These are phyloP conservation scores for Erysiphe pulchra DNA, from an alignment of 2,329 filamentous ascomycete genomes.

Conservation along the genomic window DNA sequence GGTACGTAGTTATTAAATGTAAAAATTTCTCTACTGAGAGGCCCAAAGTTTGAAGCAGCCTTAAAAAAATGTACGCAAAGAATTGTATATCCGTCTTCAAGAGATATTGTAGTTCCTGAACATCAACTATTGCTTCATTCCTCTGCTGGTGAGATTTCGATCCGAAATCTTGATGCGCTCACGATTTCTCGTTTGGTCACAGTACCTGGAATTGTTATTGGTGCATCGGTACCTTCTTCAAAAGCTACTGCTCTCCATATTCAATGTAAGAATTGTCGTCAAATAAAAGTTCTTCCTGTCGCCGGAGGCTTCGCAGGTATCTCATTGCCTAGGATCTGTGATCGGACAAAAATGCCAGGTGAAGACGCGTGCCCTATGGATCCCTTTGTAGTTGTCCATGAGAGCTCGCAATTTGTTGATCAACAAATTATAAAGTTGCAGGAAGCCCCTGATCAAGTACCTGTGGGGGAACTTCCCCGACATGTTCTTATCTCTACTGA, in stretches of 20 bases:
- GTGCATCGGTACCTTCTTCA: slow-evolving; percentile 85
- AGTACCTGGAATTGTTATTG: slow-evolving; percentile 92
- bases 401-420: slow-evolving; percentile 84
- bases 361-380: slow-evolving; percentile 75
- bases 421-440: slow-evolving; percentile 97
- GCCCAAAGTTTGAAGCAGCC: slow-evolving; percentile 58
- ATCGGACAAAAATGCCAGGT: slow-evolving; percentile 32
- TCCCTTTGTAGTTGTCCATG: slow-evolving; percentile 86
- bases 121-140: slow-evolving; percentile 93
- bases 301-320: slow-evolving; percentile 72
- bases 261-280: slow-evolving; percentile 66
- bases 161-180: slow-evolving; percentile 76
- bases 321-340: slow-evolving; percentile 58
- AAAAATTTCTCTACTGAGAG: not conserved
- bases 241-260: slow-evolving; percentile 75
- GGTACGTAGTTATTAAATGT: slow-evolving; percentile 25
- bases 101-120: slow-evolving; percentile 44
- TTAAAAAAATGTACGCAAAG: slow-evolving; percentile 76
- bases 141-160: slow-evolving; percentile 69
- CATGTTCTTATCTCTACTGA: slow-evolving; percentile 95
- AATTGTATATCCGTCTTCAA: slow-evolving; percentile 64
- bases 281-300: slow-evolving; percentile 43
- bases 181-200: slow-evolving; percentile 87
- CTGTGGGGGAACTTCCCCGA: slow-evolving; percentile 80
- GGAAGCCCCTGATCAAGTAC: slow-evolving; percentile 90